Evolutionary conservation across 257 asterid species (phyloP), one percentile per base, ranked within the genome.

Genomic region (Penstemon newberryi): DNA sequence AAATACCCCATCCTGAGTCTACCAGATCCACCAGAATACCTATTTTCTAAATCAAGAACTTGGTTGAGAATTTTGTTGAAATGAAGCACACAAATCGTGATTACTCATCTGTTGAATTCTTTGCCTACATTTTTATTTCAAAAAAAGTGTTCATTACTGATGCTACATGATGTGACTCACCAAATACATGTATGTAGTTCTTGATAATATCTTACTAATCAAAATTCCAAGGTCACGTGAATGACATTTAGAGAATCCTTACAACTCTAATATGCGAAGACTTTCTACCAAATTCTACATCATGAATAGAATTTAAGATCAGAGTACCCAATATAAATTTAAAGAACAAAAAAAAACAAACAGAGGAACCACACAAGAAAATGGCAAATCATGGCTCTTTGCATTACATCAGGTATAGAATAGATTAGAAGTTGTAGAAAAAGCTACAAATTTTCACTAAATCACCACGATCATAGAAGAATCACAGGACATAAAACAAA

Each of bases 401-500:
- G 60, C 13, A 10, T 38, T 12, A 41, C 42, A 39, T 56, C 18
- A 4, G 60, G 49, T 13, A 36, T 40, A 46, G 58, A 41, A 45
- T 7, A 11, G 18, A 12, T 19, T 12, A 51, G 43, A 39, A 66
- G 25, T 9, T 47, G 8, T 1, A 42, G 36, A 4, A 47, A 52
- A 37, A 8, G 18, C 18, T 18, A 19, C n/a, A 4, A 11, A 8
- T 7, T 59, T 12, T 45, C 63, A 42, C 70, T 8, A 43, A 33
- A 75, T 60, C 38, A 71, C 57, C 71, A 70, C 38, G 9, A 47
- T 52, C 6, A 52, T n/a, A 56, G 13, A 60, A 46, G 73, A 53
- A 64, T n/a, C 63, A 63, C 62, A 41, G 72, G 69, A 53, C 4
- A 57, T 9, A 61, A 37, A 65, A 50, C 41, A 56, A 49, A 46